Conservation (phyloP, 2,329 filamentous ascomycete genomes). For the Botrytis paeoniae region DNA sequence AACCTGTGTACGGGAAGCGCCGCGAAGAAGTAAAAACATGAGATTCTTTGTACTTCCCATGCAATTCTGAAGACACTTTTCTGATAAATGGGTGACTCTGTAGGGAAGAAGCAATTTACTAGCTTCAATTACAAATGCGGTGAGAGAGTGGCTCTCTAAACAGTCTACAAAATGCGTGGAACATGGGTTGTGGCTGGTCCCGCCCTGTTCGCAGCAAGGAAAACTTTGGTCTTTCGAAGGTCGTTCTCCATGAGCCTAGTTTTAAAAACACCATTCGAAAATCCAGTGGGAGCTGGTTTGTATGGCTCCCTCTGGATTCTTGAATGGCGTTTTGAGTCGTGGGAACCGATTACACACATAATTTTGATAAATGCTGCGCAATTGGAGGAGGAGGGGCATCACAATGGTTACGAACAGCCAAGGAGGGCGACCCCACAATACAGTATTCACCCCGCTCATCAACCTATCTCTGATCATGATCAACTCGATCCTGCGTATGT, state of each 20-base stretch:
- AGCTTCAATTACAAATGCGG: neutral
- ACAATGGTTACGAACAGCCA: slow-evolving; percentile 33
- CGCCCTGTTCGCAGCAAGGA: neutral
- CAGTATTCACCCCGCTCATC: slow-evolving; percentile 30
- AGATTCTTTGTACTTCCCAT: neutral
- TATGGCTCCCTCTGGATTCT: neutral
- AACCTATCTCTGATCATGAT: slow-evolving; percentile 24
- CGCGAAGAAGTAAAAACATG: neutral
- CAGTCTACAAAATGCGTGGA: neutral
- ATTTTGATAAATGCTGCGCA: neutral
- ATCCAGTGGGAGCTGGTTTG: neutral
- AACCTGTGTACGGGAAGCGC: neutral
- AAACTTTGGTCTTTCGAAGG: neutral
- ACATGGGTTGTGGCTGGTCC: neutral
- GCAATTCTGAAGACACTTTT: neutral
- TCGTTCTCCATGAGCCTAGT: neutral
- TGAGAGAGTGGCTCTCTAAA: neutral
- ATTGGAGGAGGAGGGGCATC: neutral
- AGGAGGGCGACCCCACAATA: slow-evolving; percentile 30
- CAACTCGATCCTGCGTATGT: slow-evolving; percentile 30
- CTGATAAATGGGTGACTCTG: neutral
- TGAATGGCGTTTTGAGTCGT: neutral
- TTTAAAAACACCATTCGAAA: neutral
- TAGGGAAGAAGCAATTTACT: neutral
- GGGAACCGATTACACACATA: neutral